Conservation (phyloP, 345 rosid genomes). For the Gossypium anomalum region DNA sequence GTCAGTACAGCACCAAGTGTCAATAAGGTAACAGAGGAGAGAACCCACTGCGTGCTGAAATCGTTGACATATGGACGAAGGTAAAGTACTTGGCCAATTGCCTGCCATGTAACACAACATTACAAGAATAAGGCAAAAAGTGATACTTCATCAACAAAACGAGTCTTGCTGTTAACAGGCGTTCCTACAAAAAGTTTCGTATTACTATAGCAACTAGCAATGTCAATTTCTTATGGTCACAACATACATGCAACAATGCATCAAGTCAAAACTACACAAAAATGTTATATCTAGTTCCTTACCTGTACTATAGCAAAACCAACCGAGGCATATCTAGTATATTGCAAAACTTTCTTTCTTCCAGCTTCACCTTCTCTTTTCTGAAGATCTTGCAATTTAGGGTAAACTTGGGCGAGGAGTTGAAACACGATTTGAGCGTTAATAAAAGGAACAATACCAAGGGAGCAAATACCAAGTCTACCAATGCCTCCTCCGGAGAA, state of each 20-base stretch:
- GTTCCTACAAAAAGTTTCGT: not conserved
- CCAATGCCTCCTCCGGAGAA: conserved; percentile 99
- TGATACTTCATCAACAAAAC: not conserved
- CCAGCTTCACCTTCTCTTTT: conserved; percentile 99
- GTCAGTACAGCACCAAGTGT: conserved; percentile 87
- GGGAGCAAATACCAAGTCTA: conserved; percentile 92
- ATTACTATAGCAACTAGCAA: not conserved
- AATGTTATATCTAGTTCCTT: conserved; percentile 8
- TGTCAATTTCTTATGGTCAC: not conserved
- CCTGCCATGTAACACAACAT: conserved; percentile 38
- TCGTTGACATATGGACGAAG: conserved; percentile 91
- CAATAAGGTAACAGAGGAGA: conserved; percentile 70
- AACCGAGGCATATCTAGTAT: conserved; percentile 88
- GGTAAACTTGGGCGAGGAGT: conserved; percentile 93
- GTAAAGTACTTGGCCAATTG: conserved; percentile 87
- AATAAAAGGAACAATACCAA: conserved; percentile 94
- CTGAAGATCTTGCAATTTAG: conserved; percentile 99
- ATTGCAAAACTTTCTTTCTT: conserved; percentile 89
- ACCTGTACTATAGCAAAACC: conserved; percentile 91
- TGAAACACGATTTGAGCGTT: conserved; percentile 96
- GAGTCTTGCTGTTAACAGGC: not conserved
- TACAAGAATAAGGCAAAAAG: not conserved
- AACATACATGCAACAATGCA: not conserved
- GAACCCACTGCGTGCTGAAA: conserved; percentile 81
- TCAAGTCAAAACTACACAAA: conserved; percentile 5